phyloP scores from a whole-genome alignment of 148 eudicot genomes.

The Rhododendron kiyosumense region DNA sequence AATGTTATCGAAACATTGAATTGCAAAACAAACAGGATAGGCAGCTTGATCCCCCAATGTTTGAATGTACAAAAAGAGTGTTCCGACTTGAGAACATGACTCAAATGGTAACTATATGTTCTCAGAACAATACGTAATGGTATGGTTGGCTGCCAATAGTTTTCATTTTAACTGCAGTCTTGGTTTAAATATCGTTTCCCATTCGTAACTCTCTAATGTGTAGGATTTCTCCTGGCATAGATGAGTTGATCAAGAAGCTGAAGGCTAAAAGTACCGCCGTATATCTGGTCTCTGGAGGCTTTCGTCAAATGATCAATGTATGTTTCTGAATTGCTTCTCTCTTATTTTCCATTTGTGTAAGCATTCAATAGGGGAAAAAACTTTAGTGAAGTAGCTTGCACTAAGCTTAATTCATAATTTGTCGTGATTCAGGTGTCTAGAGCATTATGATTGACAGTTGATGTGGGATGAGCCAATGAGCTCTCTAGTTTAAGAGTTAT shows the following conservation, averaged over 20 bases:
- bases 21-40: neutral
- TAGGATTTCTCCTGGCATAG: constrained; percentile 94
- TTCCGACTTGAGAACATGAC: neutral
- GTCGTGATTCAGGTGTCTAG: neutral
- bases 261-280: constrained; percentile 54
- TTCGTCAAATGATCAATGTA: constrained; percentile 97
- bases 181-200: neutral
- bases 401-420: neutral
- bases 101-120: neutral
- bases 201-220: constrained; percentile 13
- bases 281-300: constrained; percentile 92
- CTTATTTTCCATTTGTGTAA: neutral
- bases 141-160: neutral
- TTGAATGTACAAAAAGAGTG: neutral
- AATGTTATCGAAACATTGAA: neutral
- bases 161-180: neutral
- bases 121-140: neutral
- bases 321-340: constrained; percentile 7
- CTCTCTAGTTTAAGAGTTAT: neutral
- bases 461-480: neutral
- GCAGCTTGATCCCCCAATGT: neutral
- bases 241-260: constrained; percentile 70
- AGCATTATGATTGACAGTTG: neutral
- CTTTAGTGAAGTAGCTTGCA: neutral
- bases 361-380: neutral